Base-by-base conservation (phyloP, 139 green algal species). In the Closterium sp. region DNA sequence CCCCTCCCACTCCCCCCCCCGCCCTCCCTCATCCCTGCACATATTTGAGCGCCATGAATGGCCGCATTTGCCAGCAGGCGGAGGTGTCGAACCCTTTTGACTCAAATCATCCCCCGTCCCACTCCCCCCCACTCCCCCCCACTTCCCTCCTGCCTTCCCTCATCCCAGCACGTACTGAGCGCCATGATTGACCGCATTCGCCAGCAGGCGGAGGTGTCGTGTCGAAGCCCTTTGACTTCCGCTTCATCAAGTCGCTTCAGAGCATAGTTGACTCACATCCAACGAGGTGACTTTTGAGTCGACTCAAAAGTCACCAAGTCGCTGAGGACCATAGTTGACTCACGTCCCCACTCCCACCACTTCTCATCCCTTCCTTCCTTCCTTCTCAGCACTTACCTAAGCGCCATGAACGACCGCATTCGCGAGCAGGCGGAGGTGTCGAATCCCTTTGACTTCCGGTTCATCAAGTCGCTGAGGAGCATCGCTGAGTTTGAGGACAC, bases 1-100 rank as follows among this genome's bases (percentile, higher is more conserved):
- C 45, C 45, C 45, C 45, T 70, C 45, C 45, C 11, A 2, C 5
- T 4, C 45, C 45, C 11, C 10, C 11, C 45, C 45, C 45, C 3
- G 10, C 3, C 45, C 4, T 19, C 5, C 45, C 45, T 70, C 45
- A 13, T 70, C 45, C 45, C 45, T 17, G 45, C 45, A 98, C 98
- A 19, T 99, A 99, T 94, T 98, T 99, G 32, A 98, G 98, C 89
- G 97, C 97, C 95, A 98, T 99, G 97, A 99, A 99, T 93, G 97
- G 98, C 10, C 96, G 97, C 94, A 99, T 99, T 92, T 95, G 96
- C 89, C 91, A 90, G 32, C 95, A 97, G 32, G 99, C 98, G 91
- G 94, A 97, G 62, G 95, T 97, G 70, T 91, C 90, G 89, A 99
- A 99, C 96, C 98, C 98, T 17, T 99, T 99, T 19, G 11, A 70